Percentiles rank a stretch among this genome's conserved stretches.
Conservation (phyloP, 257 asterid species). For the Primulina huaijiensis region DNA sequence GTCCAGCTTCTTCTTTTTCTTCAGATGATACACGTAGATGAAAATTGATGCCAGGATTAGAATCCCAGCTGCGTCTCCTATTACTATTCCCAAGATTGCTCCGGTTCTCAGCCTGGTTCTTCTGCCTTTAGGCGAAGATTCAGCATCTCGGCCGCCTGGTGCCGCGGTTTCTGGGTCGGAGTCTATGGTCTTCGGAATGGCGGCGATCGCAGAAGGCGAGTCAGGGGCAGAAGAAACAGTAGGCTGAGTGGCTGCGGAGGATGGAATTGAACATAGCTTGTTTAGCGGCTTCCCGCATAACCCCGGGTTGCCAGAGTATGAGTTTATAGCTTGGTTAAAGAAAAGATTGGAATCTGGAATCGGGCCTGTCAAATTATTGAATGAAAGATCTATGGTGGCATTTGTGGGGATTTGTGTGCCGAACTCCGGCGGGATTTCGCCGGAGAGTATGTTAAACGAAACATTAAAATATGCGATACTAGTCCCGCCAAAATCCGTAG, state of each 20-base stretch:
- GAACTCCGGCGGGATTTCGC: conserved; percentile 63
- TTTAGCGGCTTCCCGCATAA: conserved; percentile 67
- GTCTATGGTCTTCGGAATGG: conserved; percentile 44
- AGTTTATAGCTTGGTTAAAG: conserved; percentile 35
- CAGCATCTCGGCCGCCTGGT: neutral
- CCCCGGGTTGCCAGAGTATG: conserved; percentile 55
- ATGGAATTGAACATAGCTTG: conserved; percentile 59
- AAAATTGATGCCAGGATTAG: conserved; percentile 44
- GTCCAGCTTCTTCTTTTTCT: conserved; percentile 40
- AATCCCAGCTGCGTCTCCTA: conserved; percentile 67
- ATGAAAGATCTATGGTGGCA: conserved; percentile 72
- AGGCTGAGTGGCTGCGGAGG: conserved; percentile 44
- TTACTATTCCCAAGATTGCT: conserved; percentile 70
- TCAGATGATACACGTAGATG: conserved; percentile 38
- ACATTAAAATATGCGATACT: conserved; percentile 48
- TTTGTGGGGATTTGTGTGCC: conserved; percentile 38
- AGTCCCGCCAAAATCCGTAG: conserved; percentile 57
- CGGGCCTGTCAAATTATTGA: conserved; percentile 34
- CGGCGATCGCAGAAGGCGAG: conserved; percentile 91
- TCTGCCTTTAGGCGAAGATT: neutral
- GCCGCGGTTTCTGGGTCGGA: conserved; percentile 41
- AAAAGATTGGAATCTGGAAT: conserved; percentile 35
- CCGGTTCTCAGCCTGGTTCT: conserved; percentile 41
- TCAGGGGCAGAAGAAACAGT: conserved; percentile 39
- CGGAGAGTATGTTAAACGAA: conserved; percentile 70